phyloP scores from a whole-genome alignment of 1,284 basidiomycete species.

The Mrakiaceae sp. region DNA sequence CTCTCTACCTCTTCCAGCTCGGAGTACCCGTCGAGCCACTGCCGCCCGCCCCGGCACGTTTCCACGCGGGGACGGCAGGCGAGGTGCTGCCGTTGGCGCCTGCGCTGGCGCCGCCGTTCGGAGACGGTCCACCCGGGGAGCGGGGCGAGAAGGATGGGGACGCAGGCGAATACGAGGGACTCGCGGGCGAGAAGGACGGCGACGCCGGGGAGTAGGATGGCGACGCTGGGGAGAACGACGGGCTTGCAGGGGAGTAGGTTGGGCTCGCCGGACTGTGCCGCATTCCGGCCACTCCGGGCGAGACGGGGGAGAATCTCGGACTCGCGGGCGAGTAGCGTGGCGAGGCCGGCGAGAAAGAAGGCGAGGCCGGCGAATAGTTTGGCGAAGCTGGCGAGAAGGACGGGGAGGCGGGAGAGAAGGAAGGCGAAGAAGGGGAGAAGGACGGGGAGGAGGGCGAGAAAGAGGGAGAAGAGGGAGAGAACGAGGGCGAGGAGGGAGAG shows the following conservation, averaged over 20 bases:
- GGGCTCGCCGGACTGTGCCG: conserved; percentile 26
- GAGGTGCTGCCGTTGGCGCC: conserved; percentile 1
- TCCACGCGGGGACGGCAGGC: not conserved
- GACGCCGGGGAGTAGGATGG: conserved; percentile 25
- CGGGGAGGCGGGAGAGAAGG: conserved; percentile 74
- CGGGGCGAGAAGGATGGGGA: conserved; percentile 63
- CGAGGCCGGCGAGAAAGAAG: conserved; percentile 46
- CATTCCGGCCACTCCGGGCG: no score
- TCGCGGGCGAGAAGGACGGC: conserved; percentile 29
- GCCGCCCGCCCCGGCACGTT: not conserved
- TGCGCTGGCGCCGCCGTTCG: conserved; percentile 1
- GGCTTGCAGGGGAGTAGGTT: conserved; percentile 36
- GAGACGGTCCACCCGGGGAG: no score
- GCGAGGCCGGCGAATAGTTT: conserved; percentile 24
- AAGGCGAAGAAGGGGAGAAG: conserved; percentile 73
- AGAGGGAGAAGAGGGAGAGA: conserved; percentile 28
- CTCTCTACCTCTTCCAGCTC: conserved; percentile 4
- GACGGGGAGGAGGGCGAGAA: conserved; percentile 64
- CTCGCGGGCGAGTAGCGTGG: conserved; percentile 36
- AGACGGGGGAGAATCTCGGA: conserved; percentile 8
- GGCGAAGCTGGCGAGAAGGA: conserved; percentile 13
- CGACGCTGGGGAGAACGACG: conserved; percentile 22
- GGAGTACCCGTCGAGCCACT: not conserved
- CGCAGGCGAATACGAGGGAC: conserved; percentile 69
- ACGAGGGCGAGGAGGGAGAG: conserved; percentile 62